Conservation (phyloP, 257 asterid species). For the Cynanchum wilfordii region DNA sequence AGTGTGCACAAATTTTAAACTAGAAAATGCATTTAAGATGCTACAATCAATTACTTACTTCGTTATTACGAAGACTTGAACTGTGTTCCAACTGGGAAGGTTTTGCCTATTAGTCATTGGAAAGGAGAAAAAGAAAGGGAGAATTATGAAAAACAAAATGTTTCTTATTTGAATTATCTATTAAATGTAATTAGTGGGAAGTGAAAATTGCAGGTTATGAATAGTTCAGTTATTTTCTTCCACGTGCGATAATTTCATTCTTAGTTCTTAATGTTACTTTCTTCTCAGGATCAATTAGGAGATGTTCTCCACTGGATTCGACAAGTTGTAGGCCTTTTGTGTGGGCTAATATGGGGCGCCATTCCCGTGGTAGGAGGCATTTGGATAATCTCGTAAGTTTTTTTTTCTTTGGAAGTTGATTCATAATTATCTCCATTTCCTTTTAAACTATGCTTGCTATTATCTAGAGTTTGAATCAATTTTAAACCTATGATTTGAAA, state of each 20-base stretch:
- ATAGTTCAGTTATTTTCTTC: neutral
- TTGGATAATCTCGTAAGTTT: conserved; percentile 80
- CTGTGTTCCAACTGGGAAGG: neutral
- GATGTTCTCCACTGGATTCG: conserved; percentile 94
- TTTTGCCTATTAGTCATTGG: neutral
- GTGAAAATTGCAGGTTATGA: neutral
- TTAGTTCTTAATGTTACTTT: neutral
- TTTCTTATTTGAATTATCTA: too few relatives aligned
- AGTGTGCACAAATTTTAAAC: neutral
- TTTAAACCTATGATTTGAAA: neutral
- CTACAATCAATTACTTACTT: neutral
- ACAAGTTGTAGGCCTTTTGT: conserved; percentile 69
- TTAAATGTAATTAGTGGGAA: neutral
- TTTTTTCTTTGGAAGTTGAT: neutral
- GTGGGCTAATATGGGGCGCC: conserved; percentile 88
- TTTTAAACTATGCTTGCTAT: neutral
- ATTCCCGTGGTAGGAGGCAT: conserved; percentile 90
- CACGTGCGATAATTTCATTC: neutral
- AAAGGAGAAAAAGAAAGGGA: neutral
- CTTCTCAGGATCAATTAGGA: conserved; percentile 82
- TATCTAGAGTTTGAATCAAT: neutral
- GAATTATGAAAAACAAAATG: neutral
- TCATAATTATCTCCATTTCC: neutral
- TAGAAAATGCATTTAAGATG: neutral
- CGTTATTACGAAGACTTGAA: neutral